Evolutionary conservation across 805 yeast genomes (phyloP), one percentile per base, ranked within the genome.

Genomic region (Grigorovia humatica): DNA sequence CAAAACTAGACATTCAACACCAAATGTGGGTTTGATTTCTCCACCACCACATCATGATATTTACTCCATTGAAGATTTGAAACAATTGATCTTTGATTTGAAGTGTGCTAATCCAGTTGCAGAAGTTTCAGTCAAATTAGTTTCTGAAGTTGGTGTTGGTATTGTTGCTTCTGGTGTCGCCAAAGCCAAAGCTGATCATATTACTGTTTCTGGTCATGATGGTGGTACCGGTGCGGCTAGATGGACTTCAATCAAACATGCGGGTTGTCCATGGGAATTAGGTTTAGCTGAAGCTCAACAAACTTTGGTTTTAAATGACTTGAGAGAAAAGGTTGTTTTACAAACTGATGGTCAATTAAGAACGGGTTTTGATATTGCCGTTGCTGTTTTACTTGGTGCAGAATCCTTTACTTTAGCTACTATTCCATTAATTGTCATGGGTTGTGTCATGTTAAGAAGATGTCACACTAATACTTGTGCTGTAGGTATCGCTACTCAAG

Each of bases 141-240:
- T 93, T 17, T 87, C 96, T 29, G 99, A 91, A 72, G 98, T 93
- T 54, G 99, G 99, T 74, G 98, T 91, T 51, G 99, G 99, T 75
- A 89, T 93, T 65, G 91, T 93, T 67, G 98, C 98, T 29, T 88
- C 97, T 45, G 99, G 99, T 79, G 99, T 91, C 30, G 98, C 98
- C 54, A 91, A 91, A 74, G 99, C 99, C 18, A 95, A 93, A 67
- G 96, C 98, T 13, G 98, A 93, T 67, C 96, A 91, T 67, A 85
- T 91, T 63, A 78, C 91, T 66, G 87, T 91, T 57, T 87, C 96
- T 54, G 98, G 98, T 64, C 97, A 95, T 66, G 98, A 91, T 71
- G 99, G 99, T 80, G 99, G 99, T 75, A 91, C 99, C 53, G 99
- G 99, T 82, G 99, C 99, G 54, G 91, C 96, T 54, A 81, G 95